phyloP scores from a whole-genome alignment of 2,329 filamentous ascomycete species.

The Fusarium euwallaceae region DNA sequence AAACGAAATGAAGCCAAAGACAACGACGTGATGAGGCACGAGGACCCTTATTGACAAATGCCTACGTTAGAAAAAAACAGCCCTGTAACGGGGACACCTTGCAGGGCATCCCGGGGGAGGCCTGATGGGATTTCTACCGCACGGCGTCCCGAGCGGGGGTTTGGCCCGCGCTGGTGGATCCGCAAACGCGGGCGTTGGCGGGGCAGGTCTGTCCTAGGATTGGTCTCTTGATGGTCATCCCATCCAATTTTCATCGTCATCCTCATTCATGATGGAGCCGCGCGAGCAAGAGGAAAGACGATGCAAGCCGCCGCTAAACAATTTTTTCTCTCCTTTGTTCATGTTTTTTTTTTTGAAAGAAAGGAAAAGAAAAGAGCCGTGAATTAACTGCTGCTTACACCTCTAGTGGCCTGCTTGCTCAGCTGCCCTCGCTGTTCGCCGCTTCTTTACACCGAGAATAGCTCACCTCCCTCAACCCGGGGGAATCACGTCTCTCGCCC shows the following conservation, averaged over 20 bases:
- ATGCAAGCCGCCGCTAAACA: constrained; percentile 43
- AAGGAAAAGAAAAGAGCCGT: neutral
- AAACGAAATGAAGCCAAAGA: neutral
- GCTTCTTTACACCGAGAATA: constrained; percentile 5
- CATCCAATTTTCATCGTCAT: constrained; percentile 44
- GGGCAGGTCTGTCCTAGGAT: constrained; percentile 34
- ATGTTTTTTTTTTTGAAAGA: constrained; percentile 2
- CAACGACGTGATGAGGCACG: constrained; percentile 5
- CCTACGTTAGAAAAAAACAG: neutral
- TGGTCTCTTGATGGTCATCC: constrained; percentile 33
- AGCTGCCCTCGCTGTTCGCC: constrained; percentile 8
- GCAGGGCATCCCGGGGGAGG: constrained; percentile 27
- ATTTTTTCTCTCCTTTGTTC: constrained; percentile 11
- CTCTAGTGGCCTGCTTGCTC: constrained; percentile 9
- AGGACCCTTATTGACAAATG: neutral
- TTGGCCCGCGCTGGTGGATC: constrained; percentile 45
- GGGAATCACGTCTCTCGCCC: constrained; percentile 1
- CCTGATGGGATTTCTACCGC: constrained; percentile 18
- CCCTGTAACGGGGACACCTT: constrained; percentile 7
- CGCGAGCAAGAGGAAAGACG: constrained; percentile 42
- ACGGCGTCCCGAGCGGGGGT: constrained; percentile 40
- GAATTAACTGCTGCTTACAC: constrained; percentile 3
- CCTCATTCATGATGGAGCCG: constrained; percentile 46
- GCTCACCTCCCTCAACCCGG: constrained; percentile 8
- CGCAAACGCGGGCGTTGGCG: constrained; percentile 37